These are phyloP conservation scores for Trifolium pratense DNA, from an alignment of 306 rosid species.

Conservation along the genomic window DNA sequence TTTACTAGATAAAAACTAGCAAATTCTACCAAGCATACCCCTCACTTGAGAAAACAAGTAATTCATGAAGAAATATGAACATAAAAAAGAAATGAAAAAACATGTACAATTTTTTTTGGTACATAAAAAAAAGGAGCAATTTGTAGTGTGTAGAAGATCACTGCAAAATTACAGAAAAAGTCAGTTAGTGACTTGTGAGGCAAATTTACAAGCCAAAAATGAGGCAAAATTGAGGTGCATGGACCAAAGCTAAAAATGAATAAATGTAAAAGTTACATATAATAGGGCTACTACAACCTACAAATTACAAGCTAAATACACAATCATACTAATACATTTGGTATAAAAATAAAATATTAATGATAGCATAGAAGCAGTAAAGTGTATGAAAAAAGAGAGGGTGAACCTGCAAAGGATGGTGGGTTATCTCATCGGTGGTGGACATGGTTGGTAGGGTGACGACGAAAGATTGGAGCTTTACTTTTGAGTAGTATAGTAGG, in stretches of 20 bases:
- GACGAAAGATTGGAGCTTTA: conserved; percentile 38
- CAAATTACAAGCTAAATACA: neutral
- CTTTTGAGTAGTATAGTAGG: neutral
- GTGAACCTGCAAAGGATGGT: conserved; percentile 69
- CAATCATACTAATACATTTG: neutral
- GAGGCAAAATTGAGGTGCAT: neutral
- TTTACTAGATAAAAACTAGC: conserved; percentile 7
- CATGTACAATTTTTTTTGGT: too few species aligned
- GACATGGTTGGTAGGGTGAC: conserved; percentile 64
- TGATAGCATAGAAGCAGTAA: neutral
- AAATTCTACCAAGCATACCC: neutral
- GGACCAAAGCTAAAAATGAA: neutral
- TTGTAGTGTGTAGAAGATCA: too few species aligned
- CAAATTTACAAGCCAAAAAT: too few species aligned
- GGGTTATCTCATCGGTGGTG: conserved; percentile 36
- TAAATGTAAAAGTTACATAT: neutral
- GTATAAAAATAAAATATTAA: neutral
- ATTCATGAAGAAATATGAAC: neutral
- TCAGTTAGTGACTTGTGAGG: too few species aligned
- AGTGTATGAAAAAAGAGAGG: neutral
- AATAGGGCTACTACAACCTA: neutral
- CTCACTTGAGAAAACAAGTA: conserved; percentile 8
- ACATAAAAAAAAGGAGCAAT: too few species aligned
- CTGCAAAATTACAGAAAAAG: too few species aligned
- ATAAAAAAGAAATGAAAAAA: neutral